These are phyloP conservation scores for Fusarium secorum DNA, from an alignment of 2,329 filamentous ascomycete species.

Conservation along the genomic window DNA sequence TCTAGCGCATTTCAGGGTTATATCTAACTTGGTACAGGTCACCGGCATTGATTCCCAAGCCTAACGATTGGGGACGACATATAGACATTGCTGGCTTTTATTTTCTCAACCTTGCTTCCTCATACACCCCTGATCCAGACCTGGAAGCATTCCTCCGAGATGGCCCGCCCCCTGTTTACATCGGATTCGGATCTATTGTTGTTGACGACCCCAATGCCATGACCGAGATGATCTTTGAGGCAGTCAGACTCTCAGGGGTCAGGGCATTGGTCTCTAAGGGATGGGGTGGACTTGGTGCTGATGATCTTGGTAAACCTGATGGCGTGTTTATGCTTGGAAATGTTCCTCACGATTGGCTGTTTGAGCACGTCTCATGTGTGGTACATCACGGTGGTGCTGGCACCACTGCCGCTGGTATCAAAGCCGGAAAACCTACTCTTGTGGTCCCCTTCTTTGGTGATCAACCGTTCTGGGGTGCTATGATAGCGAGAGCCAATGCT, in stretches of 20 bases:
- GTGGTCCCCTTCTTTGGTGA: slow-evolving; percentile 89
- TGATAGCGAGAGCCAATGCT: slow-evolving; percentile 76
- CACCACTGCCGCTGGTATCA: slow-evolving; percentile 87
- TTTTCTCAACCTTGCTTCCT: slow-evolving; percentile 73
- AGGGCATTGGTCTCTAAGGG: slow-evolving; percentile 85
- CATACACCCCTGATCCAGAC: slow-evolving; percentile 71
- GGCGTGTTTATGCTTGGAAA: slow-evolving; percentile 86
- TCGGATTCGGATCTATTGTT: slow-evolving; percentile 85
- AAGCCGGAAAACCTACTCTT: slow-evolving; percentile 79
- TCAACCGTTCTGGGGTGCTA: slow-evolving; percentile 83
- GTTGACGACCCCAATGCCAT: slow-evolving; percentile 77
- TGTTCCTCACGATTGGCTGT: slow-evolving; percentile 88
- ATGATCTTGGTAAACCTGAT: slow-evolving; percentile 73
- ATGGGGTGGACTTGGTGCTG: slow-evolving; percentile 84
- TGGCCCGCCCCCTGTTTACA: slow-evolving; percentile 78
- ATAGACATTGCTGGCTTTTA: slow-evolving; percentile 80
- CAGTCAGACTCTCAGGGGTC: slow-evolving; percentile 71
- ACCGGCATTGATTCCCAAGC: slow-evolving; percentile 79
- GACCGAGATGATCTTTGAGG: slow-evolving; percentile 76
- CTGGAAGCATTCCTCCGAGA: slow-evolving; percentile 71
- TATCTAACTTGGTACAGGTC: slow-evolving; percentile 54
- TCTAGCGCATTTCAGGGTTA: no score
- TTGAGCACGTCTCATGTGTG: slow-evolving; percentile 80
- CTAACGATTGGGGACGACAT: slow-evolving; percentile 75
- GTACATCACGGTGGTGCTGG: slow-evolving; percentile 90